Evolutionary conservation across 2,329 filamentous ascomycete genomes (phyloP), one percentile per base, ranked within the genome.

Genomic region (Hortaea sp.): DNA sequence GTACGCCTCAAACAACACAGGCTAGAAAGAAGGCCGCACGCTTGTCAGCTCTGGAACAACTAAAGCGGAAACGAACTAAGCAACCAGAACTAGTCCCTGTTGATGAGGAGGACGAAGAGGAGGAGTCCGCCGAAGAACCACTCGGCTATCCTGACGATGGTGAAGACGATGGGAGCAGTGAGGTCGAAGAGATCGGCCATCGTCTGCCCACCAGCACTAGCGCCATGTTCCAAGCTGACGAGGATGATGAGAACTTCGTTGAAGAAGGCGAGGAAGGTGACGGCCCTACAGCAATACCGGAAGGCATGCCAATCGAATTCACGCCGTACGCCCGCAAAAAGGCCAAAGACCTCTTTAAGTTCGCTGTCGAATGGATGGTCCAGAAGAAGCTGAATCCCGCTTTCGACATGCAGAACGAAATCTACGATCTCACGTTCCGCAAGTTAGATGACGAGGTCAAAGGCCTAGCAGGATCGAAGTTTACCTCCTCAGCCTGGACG

Each of bases 281-380:
- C 5, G 71, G 72, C 39, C 66, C 63, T 0, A 67, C 75, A 5
- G 75, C 72, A 6, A 62, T 84, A 0, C 79, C 79, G 1, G 77
- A 77, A 0, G 78, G 76, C 1, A 66, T 72, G 7, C 85, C 85
- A 0, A 69, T 89, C 1, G 70, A 84, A 55, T 88, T 87, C 61
- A 85, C 81, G 1, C 66, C 73, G 3, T 74, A 83, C 47, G 75
- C 78, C 0, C 79, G 81, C 51, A 81, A 81, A 54, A 83, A 83
- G 43, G 69, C 82, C 0, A 81, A 80, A 52, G 80, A 86, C 35
- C 78, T 88, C 42, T 90, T 90, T 67, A 77, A 76, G 41, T 79
- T 82, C 55, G 82, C 79, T 0, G 72, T 90, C 1, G 84, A 88
- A 60, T 90, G 85, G 85, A 82, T 89, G 66, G 81, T 90, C 2